These are phyloP conservation scores for Neurospora tetrasperma DNA, from an alignment of 495 filamentous ascomycete species.

Conservation along the genomic window DNA sequence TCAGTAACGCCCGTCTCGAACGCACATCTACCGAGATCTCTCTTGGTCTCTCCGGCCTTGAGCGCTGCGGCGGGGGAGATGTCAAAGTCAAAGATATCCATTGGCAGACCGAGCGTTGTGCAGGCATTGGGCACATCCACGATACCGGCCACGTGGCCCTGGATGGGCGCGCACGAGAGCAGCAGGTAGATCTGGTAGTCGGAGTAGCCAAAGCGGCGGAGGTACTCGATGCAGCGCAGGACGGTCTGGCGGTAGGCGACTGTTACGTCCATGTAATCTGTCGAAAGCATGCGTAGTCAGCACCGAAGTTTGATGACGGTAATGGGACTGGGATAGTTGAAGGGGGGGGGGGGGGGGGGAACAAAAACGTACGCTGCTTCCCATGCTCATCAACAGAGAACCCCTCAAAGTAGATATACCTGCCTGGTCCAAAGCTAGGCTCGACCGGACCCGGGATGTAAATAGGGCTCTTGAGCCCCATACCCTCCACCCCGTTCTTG, in stretches of 20 bases:
- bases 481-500: conserved; percentile 66
- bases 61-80: conserved; percentile 54
- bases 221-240: conserved; percentile 73
- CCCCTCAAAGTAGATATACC: conserved; percentile 87
- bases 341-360: no score
- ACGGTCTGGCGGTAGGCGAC: conserved; percentile 86
- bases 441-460: conserved; percentile 88
- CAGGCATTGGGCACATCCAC: conserved; percentile 82
- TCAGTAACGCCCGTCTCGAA: conserved; percentile 46
- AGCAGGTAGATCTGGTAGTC: conserved; percentile 85
- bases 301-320: not conserved
- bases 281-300: not conserved
- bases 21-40: conserved; percentile 71
- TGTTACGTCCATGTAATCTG: conserved; percentile 78
- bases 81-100: conserved; percentile 96
- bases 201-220: conserved; percentile 63
- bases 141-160: conserved; percentile 89
- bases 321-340: no score
- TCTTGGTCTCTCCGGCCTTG: conserved; percentile 38
- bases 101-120: conserved; percentile 79
- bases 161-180: conserved; percentile 78
- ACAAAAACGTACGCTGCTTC: conserved; percentile 50
- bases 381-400: conserved; percentile 88
- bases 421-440: conserved; percentile 77
- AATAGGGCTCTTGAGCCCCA: conserved; percentile 78